Percentiles rank a stretch among this genome's conserved stretches.
These are phyloP conservation scores for Vitrella brassicaformis DNA, from an alignment of 73 alveolate genomes.

Conservation along the genomic window DNA sequence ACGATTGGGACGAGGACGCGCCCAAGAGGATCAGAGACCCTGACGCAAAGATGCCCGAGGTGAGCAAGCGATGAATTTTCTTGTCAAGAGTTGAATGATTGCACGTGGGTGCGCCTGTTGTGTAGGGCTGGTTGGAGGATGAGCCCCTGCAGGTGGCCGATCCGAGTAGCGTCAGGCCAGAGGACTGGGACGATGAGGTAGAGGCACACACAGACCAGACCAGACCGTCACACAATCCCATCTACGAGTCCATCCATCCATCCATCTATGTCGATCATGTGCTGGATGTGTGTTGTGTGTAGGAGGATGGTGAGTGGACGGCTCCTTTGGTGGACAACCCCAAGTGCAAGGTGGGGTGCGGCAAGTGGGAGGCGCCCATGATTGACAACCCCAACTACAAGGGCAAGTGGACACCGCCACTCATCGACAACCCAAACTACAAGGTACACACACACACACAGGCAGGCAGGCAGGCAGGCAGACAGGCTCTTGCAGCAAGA, in stretches of 20 bases:
- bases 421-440: conserved; percentile 22
- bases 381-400: conserved; percentile 17
- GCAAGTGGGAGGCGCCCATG: conserved; percentile 34
- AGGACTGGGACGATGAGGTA: conserved; percentile 27
- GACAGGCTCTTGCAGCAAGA: not conserved
- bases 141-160: conserved; percentile 19
- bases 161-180: conserved; percentile 12
- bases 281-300: not conserved
- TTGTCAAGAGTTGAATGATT: too few species aligned
- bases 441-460: conserved; percentile 15
- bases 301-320: conserved; percentile 7
- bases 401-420: conserved; percentile 28
- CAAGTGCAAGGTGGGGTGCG: conserved; percentile 29
- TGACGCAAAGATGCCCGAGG: conserved; percentile 15
- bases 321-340: conserved; percentile 26
- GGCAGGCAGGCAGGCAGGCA: not conserved
- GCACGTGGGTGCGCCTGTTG: too few species aligned
- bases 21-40: conserved; percentile 14
- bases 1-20: conserved; percentile 32
- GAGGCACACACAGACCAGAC: not conserved
- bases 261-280: not conserved
- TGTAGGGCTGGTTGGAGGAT: conserved; percentile 29
- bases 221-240: not conserved
- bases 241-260: not conserved
- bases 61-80: too few species aligned